Base-by-base conservation (phyloP, 2,329 filamentous ascomycete species). In the Raffaelea ambrosiae region DNA sequence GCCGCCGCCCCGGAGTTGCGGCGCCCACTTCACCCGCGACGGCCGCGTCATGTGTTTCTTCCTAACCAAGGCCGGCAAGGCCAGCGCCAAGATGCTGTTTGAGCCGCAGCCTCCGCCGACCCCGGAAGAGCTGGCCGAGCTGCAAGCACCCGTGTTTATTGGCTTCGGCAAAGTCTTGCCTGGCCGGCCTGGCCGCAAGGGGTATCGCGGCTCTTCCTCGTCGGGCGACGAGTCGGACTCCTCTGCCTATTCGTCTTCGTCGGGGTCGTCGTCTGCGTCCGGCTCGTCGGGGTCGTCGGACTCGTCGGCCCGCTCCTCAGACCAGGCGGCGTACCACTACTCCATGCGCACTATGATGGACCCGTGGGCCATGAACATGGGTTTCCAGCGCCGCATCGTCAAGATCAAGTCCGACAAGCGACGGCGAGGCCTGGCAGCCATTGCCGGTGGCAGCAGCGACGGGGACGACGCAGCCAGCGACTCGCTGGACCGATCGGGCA, bases 11-110 rank as follows among this genome's bases (percentile, higher is more conserved):
- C 68, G 78, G 40, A 71, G 71, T 7, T 83, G 80, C 52, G 80
- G 80, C 38, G 78, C 75, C 39, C 68, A 75, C 5, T 84, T 83
- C 54, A 77, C 78, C 9, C 73, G 74, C 35, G 79, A 80, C 55
- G 83, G 82, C 8, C 73, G 73, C 38, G 65, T 86, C 1, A 72
- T 81, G 5, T 84, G 80, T 57, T 86, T 86, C 62, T 86, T 85
- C 56, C 81, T 81, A 2, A 80, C 80, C 1, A 84, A 82, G 54
- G 80, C 84, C 56, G 75, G 79, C 58, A 80, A 75, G 53, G 72
- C 74, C 16, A 71, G 67, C 33, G 71, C 68, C 3, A 45, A 50
- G 40, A 46, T 76, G 5, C 68, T 78, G 41, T 72, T 73, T 16
- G 68, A 69, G 2, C 64, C 69, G 2, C 63, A 66, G 22, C 68